Conservation (phyloP, 192 early-diverging fungal genomes). For the Rhizophagus clarus region DNA sequence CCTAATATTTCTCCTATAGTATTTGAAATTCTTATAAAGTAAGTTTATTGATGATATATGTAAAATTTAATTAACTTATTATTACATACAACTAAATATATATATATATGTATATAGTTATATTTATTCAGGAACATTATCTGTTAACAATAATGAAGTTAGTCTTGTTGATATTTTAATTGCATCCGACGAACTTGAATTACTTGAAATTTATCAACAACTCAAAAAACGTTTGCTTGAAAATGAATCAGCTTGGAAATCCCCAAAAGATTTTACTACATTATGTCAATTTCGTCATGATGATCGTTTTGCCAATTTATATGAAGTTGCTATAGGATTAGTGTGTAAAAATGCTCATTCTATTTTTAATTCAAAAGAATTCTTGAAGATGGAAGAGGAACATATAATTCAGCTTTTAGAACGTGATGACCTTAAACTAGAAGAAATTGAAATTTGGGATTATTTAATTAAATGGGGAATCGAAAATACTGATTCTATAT, state of each 20-base stretch:
- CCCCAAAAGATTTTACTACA: neutral
- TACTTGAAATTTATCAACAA: neutral
- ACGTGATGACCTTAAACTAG: neutral
- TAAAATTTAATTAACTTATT: too few species aligned
- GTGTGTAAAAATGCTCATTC: neutral
- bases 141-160: neutral
- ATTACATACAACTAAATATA: too few species aligned
- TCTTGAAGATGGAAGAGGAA: neutral
- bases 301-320: neutral
- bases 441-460: constrained; percentile 20
- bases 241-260: neutral
- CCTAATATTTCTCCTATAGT: constrained; percentile 8
- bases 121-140: constrained; percentile 12
- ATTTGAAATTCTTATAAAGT: constrained; percentile 15
- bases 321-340: neutral
- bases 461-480: constrained; percentile 21
- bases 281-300: neutral
- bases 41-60: too few species aligned
- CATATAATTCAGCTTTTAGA: neutral
- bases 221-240: neutral
- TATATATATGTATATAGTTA: neutral
- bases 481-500: neutral
- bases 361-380: constrained; percentile 2
- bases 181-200: neutral
- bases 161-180: neutral